phyloP scores from a whole-genome alignment of 129 eudicot species.

The Calendula officinalis region DNA sequence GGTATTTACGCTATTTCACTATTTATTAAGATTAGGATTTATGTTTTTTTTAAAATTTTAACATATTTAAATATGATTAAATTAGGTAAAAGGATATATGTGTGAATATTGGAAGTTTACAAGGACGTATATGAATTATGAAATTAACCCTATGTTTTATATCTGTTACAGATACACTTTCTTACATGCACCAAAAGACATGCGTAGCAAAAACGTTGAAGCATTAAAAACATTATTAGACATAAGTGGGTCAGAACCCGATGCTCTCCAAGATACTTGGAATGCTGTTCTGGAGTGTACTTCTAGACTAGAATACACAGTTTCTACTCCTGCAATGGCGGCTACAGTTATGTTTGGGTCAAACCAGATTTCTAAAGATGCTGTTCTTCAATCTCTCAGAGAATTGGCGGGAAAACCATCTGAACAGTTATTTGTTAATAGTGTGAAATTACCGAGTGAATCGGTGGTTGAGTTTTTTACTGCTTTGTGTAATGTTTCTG shows the following conservation, averaged over 20 bases:
- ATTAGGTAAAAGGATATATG: no score
- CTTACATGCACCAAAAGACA: slow-evolving; percentile 91
- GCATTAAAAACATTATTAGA: slow-evolving; percentile 79
- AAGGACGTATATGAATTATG: no score
- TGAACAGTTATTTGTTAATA: slow-evolving; percentile 85
- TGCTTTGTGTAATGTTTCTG: slow-evolving; percentile 87
- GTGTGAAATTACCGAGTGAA: slow-evolving; percentile 92
- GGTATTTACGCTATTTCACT: no score
- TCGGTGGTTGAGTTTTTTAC: slow-evolving; percentile 91
- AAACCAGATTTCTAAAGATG: slow-evolving; percentile 93
- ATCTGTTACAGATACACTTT: slow-evolving; percentile 68
- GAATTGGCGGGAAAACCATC: slow-evolving; percentile 97
- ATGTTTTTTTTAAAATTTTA: no score
- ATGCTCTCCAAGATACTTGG: slow-evolving; percentile 96
- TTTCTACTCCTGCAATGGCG: slow-evolving; percentile 73
- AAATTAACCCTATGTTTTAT: no score
- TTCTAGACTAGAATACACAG: slow-evolving; percentile 81
- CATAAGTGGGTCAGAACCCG: slow-evolving; percentile 72
- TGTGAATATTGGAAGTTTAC: no score
- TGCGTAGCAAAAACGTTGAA: slow-evolving; percentile 94
- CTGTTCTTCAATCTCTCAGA: slow-evolving; percentile 76
- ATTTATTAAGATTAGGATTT: no score
- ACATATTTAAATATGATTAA: no score
- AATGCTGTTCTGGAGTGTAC: slow-evolving; percentile 82
- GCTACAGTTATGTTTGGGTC: slow-evolving; percentile 93